Evolutionary conservation across 164 flowering plant genomes (phyloP), one percentile per base, ranked within the genome.

Genomic region (Magnolia kwangsiensis): DNA sequence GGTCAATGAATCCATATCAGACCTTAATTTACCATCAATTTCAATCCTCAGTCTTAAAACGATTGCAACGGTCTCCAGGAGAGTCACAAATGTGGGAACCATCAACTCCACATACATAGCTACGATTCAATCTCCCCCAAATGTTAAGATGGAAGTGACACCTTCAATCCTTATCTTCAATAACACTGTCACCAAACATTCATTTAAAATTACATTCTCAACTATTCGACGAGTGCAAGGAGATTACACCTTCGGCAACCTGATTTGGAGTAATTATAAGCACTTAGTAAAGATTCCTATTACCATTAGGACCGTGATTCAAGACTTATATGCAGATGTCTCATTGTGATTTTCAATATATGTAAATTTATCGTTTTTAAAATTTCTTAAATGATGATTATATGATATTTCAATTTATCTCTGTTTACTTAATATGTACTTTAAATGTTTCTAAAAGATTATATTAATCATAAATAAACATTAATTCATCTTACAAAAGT

Each of bases 21-120:
- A 88, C 69, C 77, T 88, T 16, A 88, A 86, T 74, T 84, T 86
- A 49, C 90, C 90, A 50, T 86, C 88, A 19, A 84, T 88, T 63
- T 80, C 84, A 0, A 81, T 87, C 18, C 89, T 88, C 23, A 79
- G 77, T 55, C 85, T 88, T 31, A 83, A 64, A 71, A 78, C 9
- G 3, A 67, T 75, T 31, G 64, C 64, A 18, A 84, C 84, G 20
- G 75, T 86, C 71, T 78, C 73, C 14, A 85, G 89, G 80, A 84
- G 79, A 4, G 84, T 86, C 18, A 85, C 86, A 21, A 85, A 88
- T 67, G 87, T 86, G 13, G 90, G 88, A 1, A 67, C 75, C 0
- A 18, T 66, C 4, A 70, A 82, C 61, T 81, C 89, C 24, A 74
- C 72, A 8, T 85, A 68, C 20, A 68, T 2, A 19, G 89, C 85